Percentiles rank a stretch among this genome's conserved stretches.
These are phyloP conservation scores for Scedosporium dehoogii DNA, from an alignment of 2,329 filamentous ascomycete species.

Conservation along the genomic window DNA sequence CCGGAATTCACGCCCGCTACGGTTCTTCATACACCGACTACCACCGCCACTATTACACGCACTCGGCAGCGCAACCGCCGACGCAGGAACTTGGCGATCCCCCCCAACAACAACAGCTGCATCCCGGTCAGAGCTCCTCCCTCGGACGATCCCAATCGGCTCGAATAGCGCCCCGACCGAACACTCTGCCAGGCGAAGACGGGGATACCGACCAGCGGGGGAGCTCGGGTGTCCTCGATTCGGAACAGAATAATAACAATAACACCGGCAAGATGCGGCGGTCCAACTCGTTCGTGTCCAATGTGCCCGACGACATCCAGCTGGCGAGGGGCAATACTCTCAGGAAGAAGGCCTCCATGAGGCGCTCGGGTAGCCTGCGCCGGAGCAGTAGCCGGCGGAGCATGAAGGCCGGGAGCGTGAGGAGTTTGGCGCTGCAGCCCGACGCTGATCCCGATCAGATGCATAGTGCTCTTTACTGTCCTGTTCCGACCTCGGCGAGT, in stretches of 20 bases:
- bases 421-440: slow-evolving; percentile 65
- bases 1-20: background rate
- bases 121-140: background rate
- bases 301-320: slow-evolving; percentile 33
- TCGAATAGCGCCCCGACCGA: background rate
- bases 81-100: background rate
- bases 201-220: slow-evolving; percentile 61
- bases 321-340: slow-evolving; percentile 58
- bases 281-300: slow-evolving; percentile 47
- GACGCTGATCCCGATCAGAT: slow-evolving; percentile 56
- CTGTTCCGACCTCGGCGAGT: slow-evolving; percentile 76
- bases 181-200: slow-evolving; percentile 56
- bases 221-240: slow-evolving; percentile 48
- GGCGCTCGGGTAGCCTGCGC: slow-evolving; percentile 62
- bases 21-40: background rate
- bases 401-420: slow-evolving; percentile 76
- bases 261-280: slow-evolving; percentile 39
- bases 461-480: slow-evolving; percentile 81
- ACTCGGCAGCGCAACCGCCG: background rate
- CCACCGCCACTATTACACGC: background rate
- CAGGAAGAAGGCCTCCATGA: slow-evolving; percentile 78
- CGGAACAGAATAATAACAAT: slow-evolving; percentile 10
- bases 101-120: background rate
- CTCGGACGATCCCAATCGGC: background rate
- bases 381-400: slow-evolving; percentile 74